Conservation (phyloP, 2,329 filamentous ascomycete genomes). For the Dryadomyces sulphureus region DNA sequence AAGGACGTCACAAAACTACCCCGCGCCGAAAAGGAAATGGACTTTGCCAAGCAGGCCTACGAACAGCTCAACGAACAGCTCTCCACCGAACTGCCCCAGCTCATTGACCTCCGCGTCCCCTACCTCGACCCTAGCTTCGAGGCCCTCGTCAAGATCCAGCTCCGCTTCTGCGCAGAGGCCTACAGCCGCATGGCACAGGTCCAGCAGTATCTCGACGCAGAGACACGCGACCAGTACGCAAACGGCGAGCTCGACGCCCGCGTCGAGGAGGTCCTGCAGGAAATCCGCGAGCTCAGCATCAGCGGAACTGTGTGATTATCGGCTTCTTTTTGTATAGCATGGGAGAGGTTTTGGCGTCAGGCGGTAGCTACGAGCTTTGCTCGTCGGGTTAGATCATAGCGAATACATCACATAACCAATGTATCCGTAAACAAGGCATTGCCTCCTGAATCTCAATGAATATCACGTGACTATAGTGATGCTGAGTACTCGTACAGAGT, state of each 20-base stretch:
- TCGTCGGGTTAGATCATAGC: no score
- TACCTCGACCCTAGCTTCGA: slow-evolving; percentile 97
- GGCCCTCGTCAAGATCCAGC: slow-evolving; percentile 94
- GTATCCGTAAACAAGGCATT: no score
- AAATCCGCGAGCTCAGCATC: slow-evolving; percentile 95
- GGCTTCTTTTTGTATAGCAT: no score
- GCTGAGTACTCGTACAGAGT: no score
- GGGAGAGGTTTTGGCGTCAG: neutral
- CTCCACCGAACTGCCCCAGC: slow-evolving; percentile 78
- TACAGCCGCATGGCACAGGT: slow-evolving; percentile 98
- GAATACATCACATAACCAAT: no score
- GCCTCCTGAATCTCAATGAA: no score
- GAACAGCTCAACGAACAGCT: slow-evolving; percentile 96
- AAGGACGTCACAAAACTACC: slow-evolving; percentile 96
- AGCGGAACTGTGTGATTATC: slow-evolving; percentile 49
- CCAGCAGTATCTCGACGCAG: slow-evolving; percentile 91
- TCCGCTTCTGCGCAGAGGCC: slow-evolving; percentile 94
- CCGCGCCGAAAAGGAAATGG: slow-evolving; percentile 87
- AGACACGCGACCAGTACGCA: slow-evolving; percentile 92
- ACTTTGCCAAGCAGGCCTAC: slow-evolving; percentile 85
- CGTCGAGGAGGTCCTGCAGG: slow-evolving; percentile 90
- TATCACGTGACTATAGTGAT: no score
- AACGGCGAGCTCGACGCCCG: slow-evolving; percentile 79
- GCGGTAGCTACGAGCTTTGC: no score
- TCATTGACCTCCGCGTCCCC: slow-evolving; percentile 91